Conservation (phyloP, 345 rosid genomes). For the Eucalyptus fibrosa region DNA sequence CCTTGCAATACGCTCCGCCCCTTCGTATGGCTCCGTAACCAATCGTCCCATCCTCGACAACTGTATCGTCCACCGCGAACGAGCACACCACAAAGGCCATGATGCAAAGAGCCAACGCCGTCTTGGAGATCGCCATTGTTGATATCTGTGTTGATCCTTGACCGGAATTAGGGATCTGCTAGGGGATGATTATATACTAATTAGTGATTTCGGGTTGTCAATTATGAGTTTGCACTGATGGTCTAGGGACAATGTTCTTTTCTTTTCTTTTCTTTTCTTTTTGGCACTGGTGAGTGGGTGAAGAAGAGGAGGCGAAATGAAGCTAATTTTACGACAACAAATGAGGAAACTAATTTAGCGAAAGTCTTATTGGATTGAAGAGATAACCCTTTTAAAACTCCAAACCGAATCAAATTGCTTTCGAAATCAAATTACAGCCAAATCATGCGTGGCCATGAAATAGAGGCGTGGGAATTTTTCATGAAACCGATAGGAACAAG, state of each 20-base stretch:
- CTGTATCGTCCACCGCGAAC: background rate
- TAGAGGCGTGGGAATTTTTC: background rate
- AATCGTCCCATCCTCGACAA: background rate
- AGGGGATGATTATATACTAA: background rate
- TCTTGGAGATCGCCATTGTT: background rate
- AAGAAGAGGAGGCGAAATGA: too few relatives aligned
- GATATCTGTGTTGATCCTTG: background rate
- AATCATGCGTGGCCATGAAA: background rate
- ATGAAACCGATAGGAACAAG: background rate
- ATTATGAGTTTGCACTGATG: background rate
- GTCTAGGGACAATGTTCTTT: background rate
- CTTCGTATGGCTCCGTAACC: background rate
- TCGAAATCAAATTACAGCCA: background rate
- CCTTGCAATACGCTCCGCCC: too few relatives aligned
- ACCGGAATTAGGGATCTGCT: background rate
- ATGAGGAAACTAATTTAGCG: too few relatives aligned
- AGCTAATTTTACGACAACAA: too few relatives aligned
- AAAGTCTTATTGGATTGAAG: background rate
- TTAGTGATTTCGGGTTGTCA: background rate
- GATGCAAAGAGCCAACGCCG: background rate
- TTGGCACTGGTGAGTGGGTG: too few relatives aligned
- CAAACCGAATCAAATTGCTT: background rate
- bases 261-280: too few relatives aligned
- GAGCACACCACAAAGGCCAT: background rate
- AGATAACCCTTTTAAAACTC: background rate